Conservation (phyloP, 1,284 basidiomycete genomes). For the Boletus subluridellus region DNA sequence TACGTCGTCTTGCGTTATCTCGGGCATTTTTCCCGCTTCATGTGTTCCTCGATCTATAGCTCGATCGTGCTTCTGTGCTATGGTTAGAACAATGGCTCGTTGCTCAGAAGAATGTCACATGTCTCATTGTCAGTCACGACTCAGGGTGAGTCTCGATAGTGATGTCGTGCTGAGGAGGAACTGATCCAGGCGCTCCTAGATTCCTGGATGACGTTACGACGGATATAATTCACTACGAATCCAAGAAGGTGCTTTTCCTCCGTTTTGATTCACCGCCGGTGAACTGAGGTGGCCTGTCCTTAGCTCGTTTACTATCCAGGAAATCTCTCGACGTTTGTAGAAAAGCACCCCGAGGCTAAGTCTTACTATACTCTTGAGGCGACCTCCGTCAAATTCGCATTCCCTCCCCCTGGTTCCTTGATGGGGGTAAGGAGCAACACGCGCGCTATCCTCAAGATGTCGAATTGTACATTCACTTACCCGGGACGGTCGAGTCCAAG, state of each 20-base stretch:
- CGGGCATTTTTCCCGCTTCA: constrained; percentile 22
- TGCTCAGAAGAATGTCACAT: constrained; percentile 81
- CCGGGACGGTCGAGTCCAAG: constrained; percentile 83
- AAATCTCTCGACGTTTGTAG: constrained; percentile 91
- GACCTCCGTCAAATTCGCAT: constrained; percentile 93
- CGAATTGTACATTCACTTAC: constrained; percentile 92
- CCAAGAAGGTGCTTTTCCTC: constrained; percentile 67
- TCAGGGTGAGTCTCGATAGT: constrained; percentile 63
- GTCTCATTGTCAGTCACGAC: constrained; percentile 96
- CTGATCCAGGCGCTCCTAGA: constrained; percentile 37
- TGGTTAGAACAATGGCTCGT: constrained; percentile 94
- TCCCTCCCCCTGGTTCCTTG: constrained; percentile 93
- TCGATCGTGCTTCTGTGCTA: constrained; percentile 85
- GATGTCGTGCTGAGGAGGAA: constrained; percentile 13
- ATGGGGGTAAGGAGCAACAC: constrained; percentile 98
- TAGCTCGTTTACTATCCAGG: constrained; percentile 93
- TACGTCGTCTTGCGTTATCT: constrained; percentile 41
- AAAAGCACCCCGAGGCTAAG: constrained; percentile 89
- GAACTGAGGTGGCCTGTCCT: constrained; percentile 16
- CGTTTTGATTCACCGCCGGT: constrained; percentile 19
- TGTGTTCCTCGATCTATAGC: constrained; percentile 40
- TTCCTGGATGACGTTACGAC: constrained; percentile 98
- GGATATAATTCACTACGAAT: constrained; percentile 98
- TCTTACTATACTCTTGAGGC: constrained; percentile 97
- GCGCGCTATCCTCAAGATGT: constrained; percentile 92